Conservation (phyloP, 1,139 yeast species). For the Kurtzmaniella quercitrusa region DNA sequence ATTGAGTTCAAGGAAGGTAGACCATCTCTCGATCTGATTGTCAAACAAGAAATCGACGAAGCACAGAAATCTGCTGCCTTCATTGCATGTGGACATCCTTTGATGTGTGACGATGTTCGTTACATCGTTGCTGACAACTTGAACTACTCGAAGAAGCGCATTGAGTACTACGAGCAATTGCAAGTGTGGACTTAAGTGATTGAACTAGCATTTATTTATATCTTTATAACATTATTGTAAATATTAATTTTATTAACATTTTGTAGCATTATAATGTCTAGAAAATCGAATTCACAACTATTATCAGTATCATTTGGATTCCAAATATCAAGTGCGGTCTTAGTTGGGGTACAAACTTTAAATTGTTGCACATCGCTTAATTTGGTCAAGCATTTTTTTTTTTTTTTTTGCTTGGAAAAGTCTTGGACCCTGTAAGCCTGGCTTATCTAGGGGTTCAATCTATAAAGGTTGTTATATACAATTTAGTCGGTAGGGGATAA, state of each 20-base stretch:
- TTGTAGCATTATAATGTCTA: too few species aligned
- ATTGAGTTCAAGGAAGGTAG: conserved; percentile 44
- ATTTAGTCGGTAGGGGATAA: too few species aligned
- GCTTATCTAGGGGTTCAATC: too few species aligned
- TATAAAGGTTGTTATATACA: too few species aligned
- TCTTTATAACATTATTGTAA: neutral
- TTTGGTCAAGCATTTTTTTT: too few species aligned
- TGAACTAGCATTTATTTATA: neutral
- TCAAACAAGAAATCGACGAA: conserved; percentile 30
- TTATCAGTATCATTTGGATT: too few species aligned
- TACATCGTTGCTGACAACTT: conserved; percentile 26
- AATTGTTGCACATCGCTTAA: too few species aligned
- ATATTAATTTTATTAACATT: neutral
- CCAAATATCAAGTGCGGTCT: too few species aligned
- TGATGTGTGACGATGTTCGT: conserved; percentile 48
- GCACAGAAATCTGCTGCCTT: conserved; percentile 41
- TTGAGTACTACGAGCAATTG: conserved; percentile 14
- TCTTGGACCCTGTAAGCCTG: too few species aligned
- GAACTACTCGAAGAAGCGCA: conserved; percentile 17
- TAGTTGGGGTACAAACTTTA: too few species aligned
- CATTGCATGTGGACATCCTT: conserved; percentile 47
- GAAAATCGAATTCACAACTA: too few species aligned
- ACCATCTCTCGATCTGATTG: conserved; percentile 36
- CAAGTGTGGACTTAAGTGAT: conserved; percentile 1
- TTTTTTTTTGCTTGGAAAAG: too few species aligned